Conservation (phyloP, 169 alveolate species). For the Toxoplasma gondii region DNA sequence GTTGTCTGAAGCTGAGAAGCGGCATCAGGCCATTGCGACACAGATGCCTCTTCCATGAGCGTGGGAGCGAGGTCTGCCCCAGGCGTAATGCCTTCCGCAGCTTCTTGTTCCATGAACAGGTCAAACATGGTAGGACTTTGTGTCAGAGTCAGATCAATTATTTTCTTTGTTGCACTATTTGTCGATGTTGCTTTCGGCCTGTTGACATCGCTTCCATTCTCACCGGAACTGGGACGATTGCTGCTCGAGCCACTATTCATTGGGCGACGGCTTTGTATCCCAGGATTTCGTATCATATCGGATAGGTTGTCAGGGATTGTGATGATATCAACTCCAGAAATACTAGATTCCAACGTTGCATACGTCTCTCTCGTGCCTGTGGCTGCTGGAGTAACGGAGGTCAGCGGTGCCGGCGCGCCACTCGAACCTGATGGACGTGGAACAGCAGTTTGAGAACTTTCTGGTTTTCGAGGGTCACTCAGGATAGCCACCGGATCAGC, state of each 20-base stretch:
- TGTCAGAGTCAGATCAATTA: background rate
- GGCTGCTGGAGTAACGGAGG: background rate
- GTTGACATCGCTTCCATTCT: background rate
- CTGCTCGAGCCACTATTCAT: background rate
- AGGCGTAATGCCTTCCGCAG: constrained; percentile 11
- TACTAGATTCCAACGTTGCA: background rate
- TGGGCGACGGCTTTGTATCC: background rate
- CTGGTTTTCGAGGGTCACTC: too few species aligned
- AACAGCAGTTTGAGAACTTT: too few species aligned
- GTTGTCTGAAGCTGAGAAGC: background rate
- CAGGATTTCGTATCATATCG: background rate
- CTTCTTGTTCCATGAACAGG: constrained; percentile 16
- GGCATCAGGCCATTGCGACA: background rate
- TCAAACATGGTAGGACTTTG: background rate
- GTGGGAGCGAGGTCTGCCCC: background rate
- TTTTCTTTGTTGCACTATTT: background rate
- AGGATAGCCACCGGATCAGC: too few species aligned
- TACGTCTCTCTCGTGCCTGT: background rate
- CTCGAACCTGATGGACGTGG: background rate
- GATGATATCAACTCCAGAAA: background rate
- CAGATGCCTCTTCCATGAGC: background rate
- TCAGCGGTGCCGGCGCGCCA: background rate
- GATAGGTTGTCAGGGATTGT: background rate
- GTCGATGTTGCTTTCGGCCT: background rate
- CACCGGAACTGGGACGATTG: too few species aligned